These are phyloP conservation scores for Torrubiellomyces zombiae DNA, from an alignment of 2,329 filamentous ascomycete species.

Conservation along the genomic window DNA sequence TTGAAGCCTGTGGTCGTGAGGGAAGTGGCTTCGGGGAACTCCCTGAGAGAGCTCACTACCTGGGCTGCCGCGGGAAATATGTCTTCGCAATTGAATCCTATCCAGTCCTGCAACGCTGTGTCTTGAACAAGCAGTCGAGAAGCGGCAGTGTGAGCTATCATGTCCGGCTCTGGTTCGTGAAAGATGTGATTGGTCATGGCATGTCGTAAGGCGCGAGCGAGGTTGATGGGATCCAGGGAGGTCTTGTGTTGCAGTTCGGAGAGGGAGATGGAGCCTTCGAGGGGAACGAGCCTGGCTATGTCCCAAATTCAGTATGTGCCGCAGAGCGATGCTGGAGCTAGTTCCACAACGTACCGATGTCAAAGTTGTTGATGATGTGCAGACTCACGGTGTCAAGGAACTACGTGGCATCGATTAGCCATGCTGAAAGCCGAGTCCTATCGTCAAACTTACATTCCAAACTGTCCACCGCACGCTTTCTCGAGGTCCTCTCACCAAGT, in stretches of 20 bases:
- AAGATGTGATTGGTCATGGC: constrained; percentile 43
- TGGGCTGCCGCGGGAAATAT: constrained; percentile 31
- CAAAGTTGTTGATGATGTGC: constrained; percentile 31
- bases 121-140: constrained; percentile 35
- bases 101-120: constrained; percentile 31
- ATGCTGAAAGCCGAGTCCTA: no score
- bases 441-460: constrained; percentile 27
- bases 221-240: constrained; percentile 28
- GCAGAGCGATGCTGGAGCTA: no score
- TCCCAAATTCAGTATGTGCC: background rate
- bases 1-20: constrained; percentile 33
- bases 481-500: constrained; percentile 30
- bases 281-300: constrained; percentile 34
- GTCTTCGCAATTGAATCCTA: constrained; percentile 38
- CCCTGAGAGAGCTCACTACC: constrained; percentile 26
- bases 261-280: constrained; percentile 26
- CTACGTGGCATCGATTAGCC: constrained; percentile 12
- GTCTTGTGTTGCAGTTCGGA: constrained; percentile 27
- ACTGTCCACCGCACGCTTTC: constrained; percentile 34
- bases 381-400: constrained; percentile 33
- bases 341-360: constrained; percentile 27
- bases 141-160: constrained; percentile 37
- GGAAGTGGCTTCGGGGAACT: constrained; percentile 29
- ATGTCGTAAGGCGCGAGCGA: constrained; percentile 34
- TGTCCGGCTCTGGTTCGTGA: constrained; percentile 28